Evolutionary conservation across 768 basidiomycete species (phyloP), one percentile per base, ranked within the genome.

Genomic region (Cystofilobasidium capitatum): DNA sequence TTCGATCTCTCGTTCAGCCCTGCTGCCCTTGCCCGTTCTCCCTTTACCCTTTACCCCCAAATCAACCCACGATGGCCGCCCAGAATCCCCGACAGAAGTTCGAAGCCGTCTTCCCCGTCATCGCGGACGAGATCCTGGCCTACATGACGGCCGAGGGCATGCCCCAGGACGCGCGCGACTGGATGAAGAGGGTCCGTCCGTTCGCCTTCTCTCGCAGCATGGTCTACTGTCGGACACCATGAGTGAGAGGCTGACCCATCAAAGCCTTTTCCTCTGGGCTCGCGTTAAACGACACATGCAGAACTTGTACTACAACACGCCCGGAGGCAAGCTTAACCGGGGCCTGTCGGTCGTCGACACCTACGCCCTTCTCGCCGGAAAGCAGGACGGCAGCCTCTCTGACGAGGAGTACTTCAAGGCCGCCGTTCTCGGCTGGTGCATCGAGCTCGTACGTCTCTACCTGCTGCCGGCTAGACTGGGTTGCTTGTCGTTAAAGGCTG

Each of bases 271-370:
- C n/a, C 33, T 29, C 35, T 33, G 31, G 31, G n/a, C 58, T 58
- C 10, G 58, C 36, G 26, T 60, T 16, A 12, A 24, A 7, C 24
- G 61, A 12, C 17, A 45, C 16, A 37, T 7, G 16, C 72, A 92
- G 90, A 92, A 83, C 76, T 80, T 98, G 65, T 84, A 92, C 71
- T 88, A 91, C 81, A 98, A 97, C 78, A 88, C 89, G n/a, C 92
- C 92, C 0, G 89, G 91, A 69, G 92, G 91, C 3, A 98, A 98
- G 78, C 86, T 97, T 63, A 98, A 96, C 78, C 85, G 94, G 40
- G 92, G 94, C n/a, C 81, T 97, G 79, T 91, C 91, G 14, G 92
- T 96, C 73, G 87, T 92, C 55, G 94, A 97, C 77, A 88, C 90
- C 3, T 88, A 86, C 62, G 86, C 90, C 78, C 92, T 97, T 75